Evolutionary conservation across 2,329 filamentous ascomycete genomes (phyloP).

Genomic region (Neodidymelliopsis sp.): DNA sequence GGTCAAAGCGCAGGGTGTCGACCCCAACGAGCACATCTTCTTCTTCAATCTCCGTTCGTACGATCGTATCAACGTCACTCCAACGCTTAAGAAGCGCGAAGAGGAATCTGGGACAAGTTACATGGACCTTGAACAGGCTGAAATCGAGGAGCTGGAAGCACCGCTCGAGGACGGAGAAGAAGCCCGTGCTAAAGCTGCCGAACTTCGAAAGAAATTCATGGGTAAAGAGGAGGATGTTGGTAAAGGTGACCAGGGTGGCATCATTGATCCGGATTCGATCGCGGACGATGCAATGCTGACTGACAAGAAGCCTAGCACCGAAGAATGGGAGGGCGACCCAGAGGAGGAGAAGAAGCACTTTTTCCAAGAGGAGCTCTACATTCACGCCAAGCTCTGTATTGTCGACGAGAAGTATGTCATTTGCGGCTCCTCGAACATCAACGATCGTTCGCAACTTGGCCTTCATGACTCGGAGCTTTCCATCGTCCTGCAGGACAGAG

Average conservation of each 20-base stretch:
- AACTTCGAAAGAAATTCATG: conserved; percentile 57
- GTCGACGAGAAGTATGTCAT: conserved; percentile 86
- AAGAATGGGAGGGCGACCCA: conserved; percentile 76
- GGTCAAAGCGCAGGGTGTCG: conserved; percentile 74
- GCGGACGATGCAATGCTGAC: conserved; percentile 85
- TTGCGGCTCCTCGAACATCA: conserved; percentile 88
- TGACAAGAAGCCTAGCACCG: conserved; percentile 68
- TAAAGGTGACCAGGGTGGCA: conserved; percentile 46
- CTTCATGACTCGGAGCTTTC: conserved; percentile 90
- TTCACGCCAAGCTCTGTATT: conserved; percentile 91
- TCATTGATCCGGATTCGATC: conserved; percentile 67
- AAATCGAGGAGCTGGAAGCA: conserved; percentile 86
- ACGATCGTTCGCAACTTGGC: conserved; percentile 87
- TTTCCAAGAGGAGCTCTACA: conserved; percentile 95
- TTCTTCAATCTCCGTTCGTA: conserved; percentile 94
- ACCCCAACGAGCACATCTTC: conserved; percentile 83
- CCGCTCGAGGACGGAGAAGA: conserved; percentile 44
- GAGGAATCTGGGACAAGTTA: conserved; percentile 84
- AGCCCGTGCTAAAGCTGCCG: conserved; percentile 55
- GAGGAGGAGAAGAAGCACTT: conserved; percentile 85
- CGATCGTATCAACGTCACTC: conserved; percentile 87
- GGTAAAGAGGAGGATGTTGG: conserved; percentile 51
- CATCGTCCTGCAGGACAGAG: conserved; percentile 87
- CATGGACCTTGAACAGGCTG: conserved; percentile 82
- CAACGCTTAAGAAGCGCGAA: conserved; percentile 75